Conservation (phyloP, 352 stramenopile species). For the Halophytophthora batemanensis region DNA sequence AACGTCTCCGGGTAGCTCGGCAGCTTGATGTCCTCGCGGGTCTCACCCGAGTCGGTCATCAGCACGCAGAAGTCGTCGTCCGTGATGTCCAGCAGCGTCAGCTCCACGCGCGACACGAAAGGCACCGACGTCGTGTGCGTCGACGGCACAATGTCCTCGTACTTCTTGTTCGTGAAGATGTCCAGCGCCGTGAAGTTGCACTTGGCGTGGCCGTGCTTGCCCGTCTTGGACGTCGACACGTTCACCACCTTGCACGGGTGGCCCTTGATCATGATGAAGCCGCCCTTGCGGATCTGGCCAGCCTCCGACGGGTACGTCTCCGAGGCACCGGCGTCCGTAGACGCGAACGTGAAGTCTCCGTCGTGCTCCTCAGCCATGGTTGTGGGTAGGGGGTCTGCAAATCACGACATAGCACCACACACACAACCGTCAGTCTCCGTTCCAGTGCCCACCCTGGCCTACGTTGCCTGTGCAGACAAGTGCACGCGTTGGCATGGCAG, state of each 20-base stretch:
- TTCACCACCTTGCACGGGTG: conserved; percentile 97
- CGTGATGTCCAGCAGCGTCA: conserved; percentile 98
- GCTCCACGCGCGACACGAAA: conserved; percentile 96
- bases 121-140: conserved; percentile 98
- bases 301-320: conserved; percentile 97
- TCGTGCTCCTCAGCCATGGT: conserved; percentile 58
- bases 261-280: conserved; percentile 99
- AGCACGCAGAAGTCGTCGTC: conserved; percentile 98
- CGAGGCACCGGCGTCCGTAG: conserved; percentile 95
- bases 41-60: conserved; percentile 97
- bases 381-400: no score
- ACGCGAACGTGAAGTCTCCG: conserved; percentile 90
- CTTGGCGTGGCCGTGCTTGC: conserved; percentile 99
- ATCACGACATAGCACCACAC: no score
- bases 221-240: conserved; percentile 99
- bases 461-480: no score
- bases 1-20: conserved; percentile 94
- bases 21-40: conserved; percentile 98
- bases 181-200: conserved; percentile 99
- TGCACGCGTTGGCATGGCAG: no score
- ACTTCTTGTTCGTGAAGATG: conserved; percentile 99
- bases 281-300: conserved; percentile 98
- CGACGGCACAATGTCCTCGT: conserved; percentile 99
- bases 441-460: no score
- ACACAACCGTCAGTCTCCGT: no score